Conservation (phyloP, 1,284 basidiomycete genomes). For the Trichosporon ovoides region DNA sequence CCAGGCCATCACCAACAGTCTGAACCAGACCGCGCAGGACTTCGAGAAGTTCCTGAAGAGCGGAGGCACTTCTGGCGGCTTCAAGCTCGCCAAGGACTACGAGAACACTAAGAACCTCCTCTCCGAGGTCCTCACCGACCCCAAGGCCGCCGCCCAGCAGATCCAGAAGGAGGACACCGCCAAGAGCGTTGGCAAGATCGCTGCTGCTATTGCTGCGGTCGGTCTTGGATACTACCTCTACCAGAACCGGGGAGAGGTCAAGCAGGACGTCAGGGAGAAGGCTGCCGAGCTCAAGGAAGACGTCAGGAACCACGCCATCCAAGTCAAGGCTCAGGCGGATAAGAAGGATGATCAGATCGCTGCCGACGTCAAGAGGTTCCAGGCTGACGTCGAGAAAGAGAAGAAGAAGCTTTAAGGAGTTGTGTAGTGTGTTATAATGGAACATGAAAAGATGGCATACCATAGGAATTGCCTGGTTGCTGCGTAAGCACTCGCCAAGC, state of each 20-base stretch:
- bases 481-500: too few species aligned
- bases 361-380: not conserved
- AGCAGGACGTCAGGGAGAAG: not conserved
- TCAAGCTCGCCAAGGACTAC: slow-evolving; percentile 6
- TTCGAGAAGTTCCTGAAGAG: slow-evolving; percentile 1
- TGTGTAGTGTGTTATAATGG: too few species aligned
- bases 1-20: not conserved
- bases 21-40: not conserved
- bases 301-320: not conserved
- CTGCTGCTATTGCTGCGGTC: not conserved
- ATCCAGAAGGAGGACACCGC: slow-evolving; percentile 4
- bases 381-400: not conserved
- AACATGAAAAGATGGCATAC: too few species aligned
- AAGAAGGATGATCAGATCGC: not conserved
- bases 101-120: slow-evolving; percentile 4
- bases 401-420: slow-evolving; percentile 1
- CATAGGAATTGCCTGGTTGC: too few species aligned
- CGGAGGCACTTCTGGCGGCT: not conserved
- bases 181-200: slow-evolving; percentile 4
- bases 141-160: not conserved
- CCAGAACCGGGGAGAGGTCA: slow-evolving; percentile 1
- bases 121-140: not conserved
- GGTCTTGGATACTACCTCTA: not conserved
- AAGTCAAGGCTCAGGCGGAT: not conserved
- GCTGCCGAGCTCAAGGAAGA: not conserved